These are phyloP conservation scores for Zoysia japonica DNA, from an alignment of 176 grass and related monocot species.

Conservation along the genomic window DNA sequence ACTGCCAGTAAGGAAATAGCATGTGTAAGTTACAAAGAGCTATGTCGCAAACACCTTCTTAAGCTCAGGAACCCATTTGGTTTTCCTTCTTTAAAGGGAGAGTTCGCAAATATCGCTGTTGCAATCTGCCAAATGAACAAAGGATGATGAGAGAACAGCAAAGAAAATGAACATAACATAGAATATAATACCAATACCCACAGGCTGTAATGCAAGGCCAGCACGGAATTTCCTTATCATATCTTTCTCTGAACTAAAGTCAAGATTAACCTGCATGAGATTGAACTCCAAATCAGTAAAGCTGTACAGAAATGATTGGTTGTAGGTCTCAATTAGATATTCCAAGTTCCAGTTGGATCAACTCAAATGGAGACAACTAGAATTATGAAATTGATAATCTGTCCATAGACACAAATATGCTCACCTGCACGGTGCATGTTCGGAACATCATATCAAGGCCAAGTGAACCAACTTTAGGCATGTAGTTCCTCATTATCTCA, in stretches of 20 bases:
- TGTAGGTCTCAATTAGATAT: background rate
- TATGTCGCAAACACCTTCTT: slow-evolving; percentile 64
- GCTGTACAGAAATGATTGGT: slow-evolving; percentile 1
- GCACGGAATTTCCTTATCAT: slow-evolving; percentile 93
- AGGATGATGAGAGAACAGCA: slow-evolving; percentile 2
- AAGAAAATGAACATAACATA: background rate
- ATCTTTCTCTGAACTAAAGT: slow-evolving; percentile 94
- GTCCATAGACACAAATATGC: background rate
- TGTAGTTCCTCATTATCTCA: slow-evolving; percentile 91
- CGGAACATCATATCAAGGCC: slow-evolving; percentile 99
- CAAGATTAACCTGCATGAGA: slow-evolving; percentile 86
- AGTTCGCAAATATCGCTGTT: slow-evolving; percentile 96
- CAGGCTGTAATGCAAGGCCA: slow-evolving; percentile 85
- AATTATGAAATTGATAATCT: background rate
- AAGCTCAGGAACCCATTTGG: slow-evolving; percentile 95
- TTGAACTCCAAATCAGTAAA: slow-evolving; percentile 9
- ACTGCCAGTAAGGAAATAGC: background rate
- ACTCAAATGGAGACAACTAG: background rate
- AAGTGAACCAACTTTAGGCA: slow-evolving; percentile 98
- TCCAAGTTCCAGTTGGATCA: background rate
- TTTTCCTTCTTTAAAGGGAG: slow-evolving; percentile 97
- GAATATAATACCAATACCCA: slow-evolving; percentile 57
- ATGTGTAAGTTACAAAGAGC: background rate
- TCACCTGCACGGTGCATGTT: slow-evolving; percentile 91
- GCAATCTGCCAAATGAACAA: slow-evolving; percentile 67